Conservation (phyloP, 257 asterid species). For the Lycium barbarum region DNA sequence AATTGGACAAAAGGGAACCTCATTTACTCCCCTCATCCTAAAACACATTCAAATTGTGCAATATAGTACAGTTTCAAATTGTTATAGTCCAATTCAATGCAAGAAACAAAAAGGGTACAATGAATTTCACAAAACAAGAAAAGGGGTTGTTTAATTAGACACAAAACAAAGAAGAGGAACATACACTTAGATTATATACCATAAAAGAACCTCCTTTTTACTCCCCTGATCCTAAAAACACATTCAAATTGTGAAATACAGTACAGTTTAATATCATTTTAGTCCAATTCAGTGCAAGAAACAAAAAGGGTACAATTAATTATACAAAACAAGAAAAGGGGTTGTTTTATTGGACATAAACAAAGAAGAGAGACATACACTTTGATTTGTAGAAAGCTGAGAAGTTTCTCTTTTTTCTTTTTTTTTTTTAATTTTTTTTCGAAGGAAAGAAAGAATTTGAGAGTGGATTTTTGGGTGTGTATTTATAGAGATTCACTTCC, state of each 20-base stretch:
- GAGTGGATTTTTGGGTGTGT: neutral
- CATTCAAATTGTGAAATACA: no score
- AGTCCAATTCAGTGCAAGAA: neutral
- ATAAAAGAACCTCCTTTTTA: neutral
- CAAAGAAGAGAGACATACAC: neutral
- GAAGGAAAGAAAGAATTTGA: neutral
- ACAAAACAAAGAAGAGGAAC: no score
- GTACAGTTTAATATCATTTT: no score
- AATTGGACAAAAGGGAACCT: neutral
- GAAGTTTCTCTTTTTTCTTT: neutral
- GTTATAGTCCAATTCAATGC: neutral
- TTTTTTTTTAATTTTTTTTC: neutral
- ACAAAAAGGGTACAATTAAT: neutral
- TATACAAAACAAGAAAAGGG: no score
- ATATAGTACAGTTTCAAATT: no score
- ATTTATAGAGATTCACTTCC: neutral
- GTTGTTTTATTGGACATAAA: neutral
- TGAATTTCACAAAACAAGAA: neutral
- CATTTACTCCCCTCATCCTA: neutral
- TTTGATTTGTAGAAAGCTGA: slow-evolving; percentile 5
- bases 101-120: neutral
- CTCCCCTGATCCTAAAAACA: no score
- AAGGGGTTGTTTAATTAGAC: neutral
- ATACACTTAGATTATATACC: neutral
- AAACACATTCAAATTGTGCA: neutral